Conservation (phyloP, 2,329 filamentous ascomycete genomes). For the Penicillium hordei region DNA sequence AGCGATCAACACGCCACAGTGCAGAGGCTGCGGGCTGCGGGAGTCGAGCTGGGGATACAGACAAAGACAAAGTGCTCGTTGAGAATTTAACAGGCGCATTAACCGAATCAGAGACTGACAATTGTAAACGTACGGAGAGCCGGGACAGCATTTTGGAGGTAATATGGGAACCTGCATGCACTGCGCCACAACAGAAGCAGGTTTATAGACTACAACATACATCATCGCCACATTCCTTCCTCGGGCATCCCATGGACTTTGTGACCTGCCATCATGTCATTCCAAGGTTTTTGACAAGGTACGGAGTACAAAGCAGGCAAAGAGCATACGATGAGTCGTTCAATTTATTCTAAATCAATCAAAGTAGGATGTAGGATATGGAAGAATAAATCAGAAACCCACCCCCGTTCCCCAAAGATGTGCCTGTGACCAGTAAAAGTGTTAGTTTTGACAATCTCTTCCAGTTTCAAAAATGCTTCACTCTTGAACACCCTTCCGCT, state of each 20-base stretch:
- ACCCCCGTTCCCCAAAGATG: not conserved
- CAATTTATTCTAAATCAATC: not conserved
- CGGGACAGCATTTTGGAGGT: not conserved
- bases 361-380: not conserved
- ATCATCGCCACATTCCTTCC: not conserved
- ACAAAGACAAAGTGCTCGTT: not conserved
- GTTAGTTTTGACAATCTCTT: not conserved
- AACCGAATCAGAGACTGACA: not conserved
- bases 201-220: not conserved
- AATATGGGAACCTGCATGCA: conserved; percentile 1
- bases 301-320: not conserved
- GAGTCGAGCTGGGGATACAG: not conserved
- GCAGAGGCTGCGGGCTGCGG: not conserved
- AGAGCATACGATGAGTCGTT: not conserved
- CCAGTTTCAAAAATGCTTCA: not conserved
- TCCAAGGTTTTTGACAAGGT: no score
- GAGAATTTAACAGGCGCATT: not conserved
- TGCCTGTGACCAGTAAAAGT: not conserved
- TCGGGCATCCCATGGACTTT: not conserved
- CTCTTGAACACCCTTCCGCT: not conserved
- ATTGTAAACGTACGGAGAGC: not conserved
- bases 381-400: not conserved
- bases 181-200: conserved; percentile 3
- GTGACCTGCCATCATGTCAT: no score
- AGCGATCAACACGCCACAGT: not conserved